Base-by-base conservation (phyloP, 139 green algal species). In the Volvox reticuliferus region DNA sequence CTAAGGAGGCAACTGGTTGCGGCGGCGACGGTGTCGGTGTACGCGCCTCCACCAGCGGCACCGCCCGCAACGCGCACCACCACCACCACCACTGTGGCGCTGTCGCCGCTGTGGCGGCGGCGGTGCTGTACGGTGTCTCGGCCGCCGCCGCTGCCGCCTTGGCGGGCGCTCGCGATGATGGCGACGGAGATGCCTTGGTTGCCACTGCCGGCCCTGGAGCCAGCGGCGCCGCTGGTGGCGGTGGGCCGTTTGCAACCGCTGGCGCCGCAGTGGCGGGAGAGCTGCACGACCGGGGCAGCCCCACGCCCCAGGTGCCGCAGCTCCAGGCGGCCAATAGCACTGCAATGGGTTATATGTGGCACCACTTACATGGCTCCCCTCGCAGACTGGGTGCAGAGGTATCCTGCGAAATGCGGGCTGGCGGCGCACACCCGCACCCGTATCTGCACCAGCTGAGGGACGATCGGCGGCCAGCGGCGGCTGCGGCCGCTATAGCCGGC, bases 251-350 rank as follows among this genome's bases (percentile, higher is more conserved):
- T 36, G 61, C 32, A 24, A 28, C 2, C 36, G 81, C 16, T 19
- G 30, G 30, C 5, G 61, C 13, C 28, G 61, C 30, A 30, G 18
- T 28, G 65, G 12, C 21, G 21, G 65, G 9, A 30, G 65, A 17
- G 3, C 62, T 91, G 26, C 24, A 9, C 3, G 76, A 86, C 36
- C 33, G 77, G 61, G 77, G 77, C 62, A 86, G 87, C 62, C 77
- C 76, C 16, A 75, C 63, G 24, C 77, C 77, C 3, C 77, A 80
- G 62, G 16, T 55, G 77, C n/a, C 35, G 50, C 76, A 79, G 35
- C 76, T 91, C 19, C 87, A 69, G 62, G 87, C 87, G 3, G 87
- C 87, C 33, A 91, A 91, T 36, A 91, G 87, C 62, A 86, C 87
- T 0, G 87, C 87, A 32, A 69, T 86, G 18, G 79, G 86, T 55